Evolutionary conservation across 139 green algal genomes (phyloP), one percentile per base, ranked within the genome.

Genomic region (Chlamydomonas sp.): DNA sequence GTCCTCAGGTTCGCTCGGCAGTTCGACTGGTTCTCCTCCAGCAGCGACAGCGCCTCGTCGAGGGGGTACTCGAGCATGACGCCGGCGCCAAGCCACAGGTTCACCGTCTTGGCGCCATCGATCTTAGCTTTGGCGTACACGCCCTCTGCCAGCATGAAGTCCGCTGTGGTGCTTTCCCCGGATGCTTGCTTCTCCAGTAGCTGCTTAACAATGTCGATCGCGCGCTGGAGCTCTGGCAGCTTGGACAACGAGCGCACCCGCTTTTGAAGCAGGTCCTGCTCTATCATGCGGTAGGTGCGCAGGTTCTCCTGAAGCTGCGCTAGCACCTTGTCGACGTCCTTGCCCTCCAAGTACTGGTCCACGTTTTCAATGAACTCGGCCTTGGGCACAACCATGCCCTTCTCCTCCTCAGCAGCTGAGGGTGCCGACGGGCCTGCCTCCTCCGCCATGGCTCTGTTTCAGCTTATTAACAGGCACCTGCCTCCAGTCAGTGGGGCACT

Each of bases 21-120:
- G 72, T 90, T 95, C n/a, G 61, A 49, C 57, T 94, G 61, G 81
- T 95, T 96, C 68, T 77, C 79, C 67, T 92, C 79, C 79, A 96
- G 90, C 82, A 96, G 85, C 71, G 75, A 31, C 79, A 89, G 91
- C 1, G 93, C 95, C 76, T 98, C 95, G 57, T 93, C 85, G 1
- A 97, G 85, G 0, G 87, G 31, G 77, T 98, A 98, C 89, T 97
- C 95, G 60, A 98, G 89, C 95, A 97, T 97, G 58, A 98, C 93
- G 62, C 90, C 91, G 31, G 95, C 95, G 2, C 95, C 95, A 3
- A 98, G 92, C 95, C 95, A 98, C 31, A 98, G 90, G 88, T 95
- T 96, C 62, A 97, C 95, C 60, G 80, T 85, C 63, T 91, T 80
- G 20, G 89, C 80, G 63, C 91, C 87, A 60, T 91, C 71, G 16